A percentile compares a stretch with the other conserved stretches of the same genome.
Conservation (phyloP, 345 rosid species). For the Euphorbia lathyris region DNA sequence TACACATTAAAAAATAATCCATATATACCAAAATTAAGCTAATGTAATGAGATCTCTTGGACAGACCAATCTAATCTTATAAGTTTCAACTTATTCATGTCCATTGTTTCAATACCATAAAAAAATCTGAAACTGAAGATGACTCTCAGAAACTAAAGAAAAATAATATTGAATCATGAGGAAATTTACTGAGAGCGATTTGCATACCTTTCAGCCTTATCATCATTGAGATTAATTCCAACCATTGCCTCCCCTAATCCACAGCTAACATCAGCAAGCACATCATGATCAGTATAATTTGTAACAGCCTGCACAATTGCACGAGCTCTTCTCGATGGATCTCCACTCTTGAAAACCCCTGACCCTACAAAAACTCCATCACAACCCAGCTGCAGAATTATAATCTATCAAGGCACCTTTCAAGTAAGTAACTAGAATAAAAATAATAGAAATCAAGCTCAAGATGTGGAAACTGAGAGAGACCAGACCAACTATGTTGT, state of each 20-base stretch:
- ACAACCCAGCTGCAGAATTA: conserved; percentile 31
- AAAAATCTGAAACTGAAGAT: no score
- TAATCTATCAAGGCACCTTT: not conserved
- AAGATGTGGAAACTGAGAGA: conserved; percentile 47
- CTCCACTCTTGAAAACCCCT: conserved; percentile 34
- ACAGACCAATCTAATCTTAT: no score
- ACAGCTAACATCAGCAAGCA: conserved; percentile 33
- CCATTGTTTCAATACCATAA: no score
- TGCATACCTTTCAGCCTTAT: conserved; percentile 34
- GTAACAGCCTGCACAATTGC: conserved; percentile 36
- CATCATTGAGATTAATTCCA: conserved; percentile 31
- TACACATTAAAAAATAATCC: no score
- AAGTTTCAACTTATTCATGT: no score
- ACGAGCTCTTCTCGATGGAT: conserved; percentile 23
- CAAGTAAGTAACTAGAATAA: not conserved
- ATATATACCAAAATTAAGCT: no score
- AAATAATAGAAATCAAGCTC: not conserved
- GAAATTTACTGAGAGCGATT: conserved; percentile 22
- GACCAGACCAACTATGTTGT: conserved; percentile 86
- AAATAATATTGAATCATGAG: no score
- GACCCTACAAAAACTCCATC: conserved; percentile 36
- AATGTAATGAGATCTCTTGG: no score
- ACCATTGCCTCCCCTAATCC: conserved; percentile 40
- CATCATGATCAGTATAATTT: conserved; percentile 23
- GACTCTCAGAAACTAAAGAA: no score